A percentile compares a stretch with the other conserved stretches of the same genome.
Evolutionary conservation across 2,329 filamentous ascomycete genomes (phyloP).

Genomic region (Raffaelea arxii): DNA sequence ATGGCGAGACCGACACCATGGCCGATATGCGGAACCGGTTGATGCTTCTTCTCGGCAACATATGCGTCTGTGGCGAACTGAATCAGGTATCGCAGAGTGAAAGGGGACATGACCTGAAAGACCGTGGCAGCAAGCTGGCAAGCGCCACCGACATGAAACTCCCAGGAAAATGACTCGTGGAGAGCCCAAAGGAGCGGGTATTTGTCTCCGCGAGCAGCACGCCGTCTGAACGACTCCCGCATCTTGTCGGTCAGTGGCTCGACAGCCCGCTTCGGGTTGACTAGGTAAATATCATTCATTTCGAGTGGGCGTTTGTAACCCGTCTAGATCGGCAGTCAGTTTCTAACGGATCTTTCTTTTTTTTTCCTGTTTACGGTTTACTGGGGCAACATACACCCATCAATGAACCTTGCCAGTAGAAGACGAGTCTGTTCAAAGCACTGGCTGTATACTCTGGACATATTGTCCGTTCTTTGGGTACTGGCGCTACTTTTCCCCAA

Average conservation of each 20-base stretch:
- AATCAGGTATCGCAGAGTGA: slow-evolving; percentile 77
- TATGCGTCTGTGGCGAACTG: slow-evolving; percentile 76
- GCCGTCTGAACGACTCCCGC: slow-evolving; percentile 56
- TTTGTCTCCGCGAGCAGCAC: slow-evolving; percentile 58
- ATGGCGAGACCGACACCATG: slow-evolving; percentile 74
- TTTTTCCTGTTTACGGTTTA: background rate
- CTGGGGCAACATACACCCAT: slow-evolving; percentile 69
- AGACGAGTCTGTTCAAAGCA: slow-evolving; percentile 67
- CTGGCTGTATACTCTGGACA: slow-evolving; percentile 65
- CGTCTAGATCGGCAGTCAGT: slow-evolving; percentile 34
- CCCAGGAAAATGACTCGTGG: slow-evolving; percentile 74
- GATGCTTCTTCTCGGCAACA: slow-evolving; percentile 40
- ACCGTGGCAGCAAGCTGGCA: slow-evolving; percentile 66
- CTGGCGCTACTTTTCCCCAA: slow-evolving; percentile 46
- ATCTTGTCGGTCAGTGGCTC: slow-evolving; percentile 59
- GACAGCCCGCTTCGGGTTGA: slow-evolving; percentile 72
- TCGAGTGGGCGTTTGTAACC: slow-evolving; percentile 82
- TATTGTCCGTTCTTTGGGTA: slow-evolving; percentile 41
- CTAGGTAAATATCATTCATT: slow-evolving; percentile 74
- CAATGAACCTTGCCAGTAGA: slow-evolving; percentile 82
- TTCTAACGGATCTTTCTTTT: background rate
- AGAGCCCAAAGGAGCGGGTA: slow-evolving; percentile 70
- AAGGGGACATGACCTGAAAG: slow-evolving; percentile 74
- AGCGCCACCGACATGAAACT: slow-evolving; percentile 77
- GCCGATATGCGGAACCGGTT: slow-evolving; percentile 57